Conservation (phyloP, 2,329 filamentous ascomycete genomes). For the Dactylonectria estremocensis region DNA sequence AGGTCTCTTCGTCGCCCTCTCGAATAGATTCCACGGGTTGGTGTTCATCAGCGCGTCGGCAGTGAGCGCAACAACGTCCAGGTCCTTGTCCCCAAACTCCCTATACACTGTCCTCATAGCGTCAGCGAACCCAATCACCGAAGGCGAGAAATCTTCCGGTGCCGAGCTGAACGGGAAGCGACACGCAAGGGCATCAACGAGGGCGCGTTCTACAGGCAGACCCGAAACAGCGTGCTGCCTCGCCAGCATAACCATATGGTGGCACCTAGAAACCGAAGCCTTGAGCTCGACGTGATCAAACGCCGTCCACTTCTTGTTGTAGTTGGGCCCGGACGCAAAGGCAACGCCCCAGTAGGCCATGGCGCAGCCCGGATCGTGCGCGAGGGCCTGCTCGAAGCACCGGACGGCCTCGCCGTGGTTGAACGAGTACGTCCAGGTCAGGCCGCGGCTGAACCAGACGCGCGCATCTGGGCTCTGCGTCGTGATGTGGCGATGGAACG, state of each 20-base stretch:
- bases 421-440: conserved; percentile 73
- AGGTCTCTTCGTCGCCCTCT: conserved; percentile 53
- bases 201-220: conserved; percentile 65
- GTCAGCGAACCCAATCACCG: conserved; percentile 54
- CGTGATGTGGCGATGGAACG: conserved; percentile 26
- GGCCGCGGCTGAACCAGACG: conserved; percentile 74
- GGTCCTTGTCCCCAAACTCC: conserved; percentile 55
- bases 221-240: not conserved
- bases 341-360: conserved; percentile 69
- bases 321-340: conserved; percentile 71
- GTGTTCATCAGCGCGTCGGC: conserved; percentile 65
- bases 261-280: conserved; percentile 1
- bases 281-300: conserved; percentile 40
- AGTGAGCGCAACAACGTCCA: conserved; percentile 56
- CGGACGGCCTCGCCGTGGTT: conserved; percentile 70
- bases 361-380: conserved; percentile 53
- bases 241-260: conserved; percentile 10
- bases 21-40: conserved; percentile 63
- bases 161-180: conserved; percentile 68
- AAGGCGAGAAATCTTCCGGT: conserved; percentile 59
- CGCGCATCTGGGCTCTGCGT: conserved; percentile 53
- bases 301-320: conserved; percentile 47
- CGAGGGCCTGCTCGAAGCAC: conserved; percentile 64
- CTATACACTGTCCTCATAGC: conserved; percentile 58
- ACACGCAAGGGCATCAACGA: conserved; percentile 73